phyloP scores from a whole-genome alignment of 441 rosid species.

The Kokia cookei region DNA sequence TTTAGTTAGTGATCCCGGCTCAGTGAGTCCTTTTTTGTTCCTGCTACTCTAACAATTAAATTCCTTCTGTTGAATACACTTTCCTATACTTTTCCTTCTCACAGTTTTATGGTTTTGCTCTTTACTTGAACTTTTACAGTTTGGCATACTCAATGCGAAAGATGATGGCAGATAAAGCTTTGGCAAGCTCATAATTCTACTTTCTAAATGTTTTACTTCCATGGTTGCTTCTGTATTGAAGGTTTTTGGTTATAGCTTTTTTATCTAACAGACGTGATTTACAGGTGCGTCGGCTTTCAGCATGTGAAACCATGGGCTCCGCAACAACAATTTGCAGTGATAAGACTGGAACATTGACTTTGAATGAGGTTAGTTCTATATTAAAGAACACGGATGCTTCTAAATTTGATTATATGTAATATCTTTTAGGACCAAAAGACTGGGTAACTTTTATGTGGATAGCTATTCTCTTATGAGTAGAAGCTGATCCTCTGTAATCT shows the following conservation, averaged over 20 bases:
- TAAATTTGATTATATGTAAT: neutral
- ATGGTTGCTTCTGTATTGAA: neutral
- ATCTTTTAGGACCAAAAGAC: neutral
- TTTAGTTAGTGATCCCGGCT: neutral
- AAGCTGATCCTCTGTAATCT: neutral
- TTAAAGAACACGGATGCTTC: neutral
- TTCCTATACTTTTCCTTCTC: neutral
- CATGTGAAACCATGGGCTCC: conserved; percentile 98
- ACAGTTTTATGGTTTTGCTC: conserved; percentile 3
- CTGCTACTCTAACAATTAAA: conserved; percentile 7
- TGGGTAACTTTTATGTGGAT: neutral
- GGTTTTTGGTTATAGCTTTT: conserved; percentile 6
- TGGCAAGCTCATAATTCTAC: conserved; percentile 46
- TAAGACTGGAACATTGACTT: conserved; percentile 91
- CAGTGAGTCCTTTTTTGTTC: neutral
- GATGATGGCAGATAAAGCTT: conserved; percentile 97
- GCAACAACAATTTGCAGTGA: conserved; percentile 97
- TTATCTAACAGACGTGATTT: conserved; percentile 19
- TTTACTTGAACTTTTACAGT: conserved; percentile 27
- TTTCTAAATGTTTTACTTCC: neutral
- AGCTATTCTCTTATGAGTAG: neutral
- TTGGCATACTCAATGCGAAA: conserved; percentile 95
- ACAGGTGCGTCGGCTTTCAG: conserved; percentile 97
- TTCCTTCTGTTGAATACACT: neutral
- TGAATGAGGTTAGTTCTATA: conserved; percentile 60